These are phyloP conservation scores for Starmera pachycereana DNA, from an alignment of 805 yeast genomes.

Conservation along the genomic window DNA sequence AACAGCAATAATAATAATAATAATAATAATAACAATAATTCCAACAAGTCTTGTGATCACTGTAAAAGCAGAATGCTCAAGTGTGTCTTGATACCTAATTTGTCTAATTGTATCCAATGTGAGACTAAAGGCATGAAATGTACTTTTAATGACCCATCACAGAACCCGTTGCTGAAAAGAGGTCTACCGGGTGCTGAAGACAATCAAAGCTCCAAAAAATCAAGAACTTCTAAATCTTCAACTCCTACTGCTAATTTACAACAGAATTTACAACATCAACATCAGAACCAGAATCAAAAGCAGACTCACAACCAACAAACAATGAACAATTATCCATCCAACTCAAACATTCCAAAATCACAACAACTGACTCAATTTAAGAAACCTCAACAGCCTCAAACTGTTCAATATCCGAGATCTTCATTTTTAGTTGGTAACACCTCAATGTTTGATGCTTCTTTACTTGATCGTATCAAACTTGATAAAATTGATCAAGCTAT, in stretches of 20 bases:
- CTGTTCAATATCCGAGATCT: conserved; percentile 76
- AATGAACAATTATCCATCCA: background rate
- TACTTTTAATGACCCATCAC: conserved; percentile 54
- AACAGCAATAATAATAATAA: background rate
- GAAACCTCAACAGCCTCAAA: conserved; percentile 22
- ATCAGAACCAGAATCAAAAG: conserved; percentile 3
- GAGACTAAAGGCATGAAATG: conserved; percentile 66
- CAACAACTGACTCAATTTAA: conserved; percentile 4
- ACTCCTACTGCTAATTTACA: conserved; percentile 7
- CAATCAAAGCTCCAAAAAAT: conserved; percentile 15
- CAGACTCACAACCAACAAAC: conserved; percentile 1
- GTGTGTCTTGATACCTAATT: conserved; percentile 60
- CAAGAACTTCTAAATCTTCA: conserved; percentile 21
- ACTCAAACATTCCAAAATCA: conserved; percentile 1
- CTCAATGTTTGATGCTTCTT: conserved; percentile 65
- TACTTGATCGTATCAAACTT: conserved; percentile 53
- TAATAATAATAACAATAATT: conserved; percentile 1
- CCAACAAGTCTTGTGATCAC: conserved; percentile 58
- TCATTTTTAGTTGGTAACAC: conserved; percentile 86
- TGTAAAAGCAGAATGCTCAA: conserved; percentile 74
- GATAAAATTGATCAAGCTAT: conserved; percentile 77
- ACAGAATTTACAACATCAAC: conserved; percentile 1
- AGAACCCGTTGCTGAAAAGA: conserved; percentile 27
- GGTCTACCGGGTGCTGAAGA: conserved; percentile 11
- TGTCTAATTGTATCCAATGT: conserved; percentile 64